These are phyloP conservation scores for Agrostemma githago DNA, from an alignment of 148 eudicot species.

Conservation along the genomic window DNA sequence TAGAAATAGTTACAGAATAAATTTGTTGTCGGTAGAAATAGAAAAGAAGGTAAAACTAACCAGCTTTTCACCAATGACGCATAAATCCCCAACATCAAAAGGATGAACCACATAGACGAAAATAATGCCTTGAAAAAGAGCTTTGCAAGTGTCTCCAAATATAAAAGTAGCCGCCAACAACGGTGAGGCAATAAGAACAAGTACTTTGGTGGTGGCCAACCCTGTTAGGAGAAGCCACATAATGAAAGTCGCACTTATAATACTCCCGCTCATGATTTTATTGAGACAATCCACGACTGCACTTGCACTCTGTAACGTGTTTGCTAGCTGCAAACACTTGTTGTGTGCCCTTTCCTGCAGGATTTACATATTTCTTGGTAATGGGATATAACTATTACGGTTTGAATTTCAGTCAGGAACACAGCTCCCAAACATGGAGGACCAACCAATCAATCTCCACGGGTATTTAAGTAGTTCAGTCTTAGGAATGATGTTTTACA, in stretches of 20 bases:
- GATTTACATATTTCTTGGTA: not conserved
- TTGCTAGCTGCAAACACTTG: constrained; percentile 5
- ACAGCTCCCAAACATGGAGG: no score
- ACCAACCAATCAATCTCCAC: no score
- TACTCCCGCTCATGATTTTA: constrained; percentile 37
- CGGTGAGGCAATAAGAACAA: constrained; percentile 41
- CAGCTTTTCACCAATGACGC: constrained; percentile 32
- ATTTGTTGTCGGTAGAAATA: no score
- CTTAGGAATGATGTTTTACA: no score
- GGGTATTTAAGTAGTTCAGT: no score
- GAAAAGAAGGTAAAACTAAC: not conserved
- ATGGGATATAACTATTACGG: not conserved
- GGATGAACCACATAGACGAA: constrained; percentile 48
- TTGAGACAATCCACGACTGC: constrained; percentile 40
- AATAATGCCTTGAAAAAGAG: constrained; percentile 42
- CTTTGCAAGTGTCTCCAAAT: constrained; percentile 48
- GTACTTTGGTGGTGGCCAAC: constrained; percentile 39
- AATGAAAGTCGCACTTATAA: constrained; percentile 26
- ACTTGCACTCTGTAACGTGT: constrained; percentile 5
- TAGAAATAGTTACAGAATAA: no score
- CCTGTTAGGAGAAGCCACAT: constrained; percentile 48
- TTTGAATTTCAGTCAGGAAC: no score
- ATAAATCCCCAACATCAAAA: constrained; percentile 46
- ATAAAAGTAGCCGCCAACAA: constrained; percentile 45
- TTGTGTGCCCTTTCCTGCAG: constrained; percentile 10